phyloP scores from a whole-genome alignment of 495 filamentous ascomycete species.

The Tuber calosporum region DNA sequence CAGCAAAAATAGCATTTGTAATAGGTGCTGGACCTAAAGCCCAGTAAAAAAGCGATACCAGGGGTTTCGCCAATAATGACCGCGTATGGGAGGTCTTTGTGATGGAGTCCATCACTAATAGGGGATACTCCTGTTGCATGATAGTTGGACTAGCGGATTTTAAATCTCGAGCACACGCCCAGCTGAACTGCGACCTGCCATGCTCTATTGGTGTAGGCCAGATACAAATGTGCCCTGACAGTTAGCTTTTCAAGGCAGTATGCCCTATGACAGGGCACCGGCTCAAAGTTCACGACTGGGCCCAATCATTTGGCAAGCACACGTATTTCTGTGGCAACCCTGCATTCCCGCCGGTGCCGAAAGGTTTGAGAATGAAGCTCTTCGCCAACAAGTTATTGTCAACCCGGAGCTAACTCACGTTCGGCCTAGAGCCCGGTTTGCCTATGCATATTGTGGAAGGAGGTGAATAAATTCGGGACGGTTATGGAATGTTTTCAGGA shows the following conservation, averaged over 20 bases:
- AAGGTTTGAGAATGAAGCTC: not conserved
- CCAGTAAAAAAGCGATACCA: not conserved
- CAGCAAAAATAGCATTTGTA: not conserved
- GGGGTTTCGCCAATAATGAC: not conserved
- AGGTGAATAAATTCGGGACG: not conserved
- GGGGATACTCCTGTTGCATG: slow-evolving; percentile 2
- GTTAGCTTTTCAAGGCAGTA: not conserved
- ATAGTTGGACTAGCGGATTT: not conserved
- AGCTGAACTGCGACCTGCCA: not conserved
- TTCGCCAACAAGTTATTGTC: not conserved
- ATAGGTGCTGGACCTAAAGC: not conserved
- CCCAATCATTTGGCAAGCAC: not conserved
- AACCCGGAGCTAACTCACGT: not conserved
- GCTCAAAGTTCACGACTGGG: not conserved
- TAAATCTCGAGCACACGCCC: not conserved
- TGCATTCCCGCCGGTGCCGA: not conserved
- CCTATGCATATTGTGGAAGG: not conserved
- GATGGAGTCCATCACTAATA: not conserved
- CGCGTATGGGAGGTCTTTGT: not conserved
- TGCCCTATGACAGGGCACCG: not conserved
- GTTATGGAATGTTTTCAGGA: not conserved
- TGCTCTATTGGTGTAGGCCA: not conserved
- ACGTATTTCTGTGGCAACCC: not conserved
- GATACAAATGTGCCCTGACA: slow-evolving; percentile 1
- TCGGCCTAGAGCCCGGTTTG: not conserved